phyloP scores from a whole-genome alignment of 352 stramenopile species.

The Globisporangium splendens region DNA sequence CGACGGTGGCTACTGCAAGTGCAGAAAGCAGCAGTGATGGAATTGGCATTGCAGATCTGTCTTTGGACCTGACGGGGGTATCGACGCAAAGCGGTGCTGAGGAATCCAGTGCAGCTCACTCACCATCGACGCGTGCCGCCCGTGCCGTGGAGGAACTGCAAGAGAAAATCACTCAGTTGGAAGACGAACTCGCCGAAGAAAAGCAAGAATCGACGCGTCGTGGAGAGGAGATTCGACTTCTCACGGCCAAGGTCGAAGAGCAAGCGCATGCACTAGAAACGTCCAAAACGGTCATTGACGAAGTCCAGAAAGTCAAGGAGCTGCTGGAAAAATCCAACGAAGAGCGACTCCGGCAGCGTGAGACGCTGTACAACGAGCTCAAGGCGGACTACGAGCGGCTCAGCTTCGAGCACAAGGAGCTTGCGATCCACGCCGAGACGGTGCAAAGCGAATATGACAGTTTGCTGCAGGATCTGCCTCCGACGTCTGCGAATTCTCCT shows the following conservation, averaged over 20 bases:
- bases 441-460: slow-evolving; percentile 69
- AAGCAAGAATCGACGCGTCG: slow-evolving; percentile 74
- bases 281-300: slow-evolving; percentile 52
- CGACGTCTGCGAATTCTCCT: slow-evolving; percentile 24
- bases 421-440: slow-evolving; percentile 74
- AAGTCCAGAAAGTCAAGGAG: slow-evolving; percentile 71
- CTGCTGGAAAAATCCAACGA: slow-evolving; percentile 55
- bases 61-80: slow-evolving; percentile 22
- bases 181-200: slow-evolving; percentile 78
- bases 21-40: background rate
- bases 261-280: slow-evolving; percentile 55
- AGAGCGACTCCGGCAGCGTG: slow-evolving; percentile 61
- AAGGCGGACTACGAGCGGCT: slow-evolving; percentile 68
- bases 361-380: slow-evolving; percentile 52
- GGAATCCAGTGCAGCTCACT: slow-evolving; percentile 14
- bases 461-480: slow-evolving; percentile 52
- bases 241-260: slow-evolving; percentile 64
- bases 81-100: slow-evolving; percentile 9
- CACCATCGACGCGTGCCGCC: slow-evolving; percentile 49
- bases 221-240: slow-evolving; percentile 68
- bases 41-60: slow-evolving; percentile 18
- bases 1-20: background rate
- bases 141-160: slow-evolving; percentile 68
- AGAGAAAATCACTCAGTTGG: slow-evolving; percentile 58
- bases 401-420: slow-evolving; percentile 82